Evolutionary conservation across 2,329 filamentous ascomycete species (phyloP).

Genomic region (Tolypocladium inflatum): DNA sequence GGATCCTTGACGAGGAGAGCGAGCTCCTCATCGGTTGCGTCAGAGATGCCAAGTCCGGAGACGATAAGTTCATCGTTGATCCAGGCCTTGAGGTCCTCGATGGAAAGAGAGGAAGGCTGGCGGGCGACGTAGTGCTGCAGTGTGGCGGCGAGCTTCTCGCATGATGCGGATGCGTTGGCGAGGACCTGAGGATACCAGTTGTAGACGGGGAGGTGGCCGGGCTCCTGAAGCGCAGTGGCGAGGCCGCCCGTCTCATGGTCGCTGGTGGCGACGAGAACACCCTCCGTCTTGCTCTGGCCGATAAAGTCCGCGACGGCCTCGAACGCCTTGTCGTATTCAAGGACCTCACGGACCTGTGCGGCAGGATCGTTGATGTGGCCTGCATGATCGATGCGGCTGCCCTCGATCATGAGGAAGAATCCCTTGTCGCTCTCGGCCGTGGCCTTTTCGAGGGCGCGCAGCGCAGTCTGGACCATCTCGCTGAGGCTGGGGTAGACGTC

Average conservation of each 20-base stretch:
- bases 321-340: conserved; percentile 91
- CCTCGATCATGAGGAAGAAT: conserved; percentile 98
- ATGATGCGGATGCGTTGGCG: conserved; percentile 65
- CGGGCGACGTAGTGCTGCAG: conserved; percentile 50
- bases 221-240: conserved; percentile 61
- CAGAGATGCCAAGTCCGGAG: conserved; percentile 64
- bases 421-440: conserved; percentile 79
- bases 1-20: conserved; percentile 51
- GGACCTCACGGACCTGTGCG: conserved; percentile 79
- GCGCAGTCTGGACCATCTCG: conserved; percentile 81
- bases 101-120: conserved; percentile 17
- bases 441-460: conserved; percentile 69
- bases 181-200: conserved; percentile 78
- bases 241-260: conserved; percentile 96
- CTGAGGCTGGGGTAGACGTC: conserved; percentile 79
- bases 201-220: conserved; percentile 45
- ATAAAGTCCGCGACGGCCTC: conserved; percentile 77
- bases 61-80: conserved; percentile 59
- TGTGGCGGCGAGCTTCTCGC: conserved; percentile 58
- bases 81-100: conserved; percentile 46
- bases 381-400: conserved; percentile 90
- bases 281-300: conserved; percentile 60
- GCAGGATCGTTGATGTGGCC: conserved; percentile 79
- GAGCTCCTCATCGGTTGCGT: conserved; percentile 65
- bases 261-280: conserved; percentile 78